Conservation (phyloP, 768 basidiomycete genomes). For the Phylloporus sp. region DNA sequence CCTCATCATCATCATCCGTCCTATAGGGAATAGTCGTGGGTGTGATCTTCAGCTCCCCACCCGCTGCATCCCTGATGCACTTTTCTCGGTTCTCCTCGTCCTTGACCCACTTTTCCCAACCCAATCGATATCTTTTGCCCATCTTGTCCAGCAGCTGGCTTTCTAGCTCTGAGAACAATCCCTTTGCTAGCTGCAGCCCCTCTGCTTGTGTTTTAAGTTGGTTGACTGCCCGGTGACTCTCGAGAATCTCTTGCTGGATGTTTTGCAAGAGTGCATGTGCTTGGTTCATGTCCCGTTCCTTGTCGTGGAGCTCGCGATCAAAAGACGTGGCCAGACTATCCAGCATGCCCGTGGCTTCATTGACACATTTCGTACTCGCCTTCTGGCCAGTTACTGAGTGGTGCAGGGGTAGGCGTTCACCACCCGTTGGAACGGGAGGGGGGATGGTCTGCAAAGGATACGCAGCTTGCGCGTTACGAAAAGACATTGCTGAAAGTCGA, state of each 20-base stretch:
- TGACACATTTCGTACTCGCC: conserved; percentile 78
- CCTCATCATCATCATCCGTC: conserved; percentile 43
- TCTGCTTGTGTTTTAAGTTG: conserved; percentile 69
- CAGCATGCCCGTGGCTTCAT: conserved; percentile 81
- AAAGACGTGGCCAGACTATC: conserved; percentile 85
- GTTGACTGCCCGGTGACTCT: conserved; percentile 70
- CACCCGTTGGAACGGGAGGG: conserved; percentile 39
- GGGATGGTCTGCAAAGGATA: conserved; percentile 40
- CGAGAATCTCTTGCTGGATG: conserved; percentile 86
- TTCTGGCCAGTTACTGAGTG: conserved; percentile 81
- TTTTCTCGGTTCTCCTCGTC: conserved; percentile 79
- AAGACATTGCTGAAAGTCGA: conserved; percentile 61
- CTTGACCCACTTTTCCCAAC: conserved; percentile 91
- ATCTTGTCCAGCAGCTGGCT: conserved; percentile 66
- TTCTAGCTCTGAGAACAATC: conserved; percentile 57
- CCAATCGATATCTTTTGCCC: conserved; percentile 74
- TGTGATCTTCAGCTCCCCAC: conserved; percentile 50
- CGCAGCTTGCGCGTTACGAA: conserved; percentile 60
- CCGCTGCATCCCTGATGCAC: conserved; percentile 55
- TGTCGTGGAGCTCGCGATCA: conserved; percentile 86
- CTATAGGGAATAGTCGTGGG: conserved; percentile 42
- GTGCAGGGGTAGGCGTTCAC: conserved; percentile 71
- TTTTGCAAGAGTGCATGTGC: conserved; percentile 81
- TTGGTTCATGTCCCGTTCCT: conserved; percentile 87
- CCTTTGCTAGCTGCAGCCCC: conserved; percentile 55